A percentile compares a stretch with the other conserved stretches of the same genome.
Evolutionary conservation across 805 yeast species (phyloP).

Genomic region (Gaillardinia entomophila): DNA sequence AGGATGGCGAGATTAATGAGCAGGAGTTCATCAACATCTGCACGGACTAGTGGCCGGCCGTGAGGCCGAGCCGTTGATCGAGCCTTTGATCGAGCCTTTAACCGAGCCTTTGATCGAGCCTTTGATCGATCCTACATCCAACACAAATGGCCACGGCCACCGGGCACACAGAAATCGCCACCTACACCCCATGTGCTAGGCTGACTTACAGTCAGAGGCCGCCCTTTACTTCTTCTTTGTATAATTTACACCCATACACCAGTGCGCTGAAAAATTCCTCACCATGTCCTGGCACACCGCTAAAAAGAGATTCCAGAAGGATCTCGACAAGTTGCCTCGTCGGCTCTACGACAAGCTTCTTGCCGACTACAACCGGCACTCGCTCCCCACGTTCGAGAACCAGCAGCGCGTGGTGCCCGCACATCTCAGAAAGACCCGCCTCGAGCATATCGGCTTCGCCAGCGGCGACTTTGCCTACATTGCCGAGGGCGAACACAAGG

Average conservation of each 20-base stretch:
- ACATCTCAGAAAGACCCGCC: slow-evolving; percentile 32
- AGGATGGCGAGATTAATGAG: slow-evolving; percentile 90
- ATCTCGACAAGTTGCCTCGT: slow-evolving; percentile 26
- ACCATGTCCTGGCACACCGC: slow-evolving; percentile 29
- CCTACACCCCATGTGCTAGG: too few species aligned
- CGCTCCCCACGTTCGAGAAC: slow-evolving; percentile 31
- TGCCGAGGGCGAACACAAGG: slow-evolving; percentile 62
- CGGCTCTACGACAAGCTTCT: slow-evolving; percentile 21
- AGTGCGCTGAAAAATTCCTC: slow-evolving; percentile 1
- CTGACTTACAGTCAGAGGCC: too few species aligned
- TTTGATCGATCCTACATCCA: too few species aligned
- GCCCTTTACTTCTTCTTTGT: too few species aligned
- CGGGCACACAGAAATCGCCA: too few species aligned
- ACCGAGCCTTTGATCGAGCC: not conserved
- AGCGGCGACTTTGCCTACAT: slow-evolving; percentile 78
- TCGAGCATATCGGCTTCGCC: slow-evolving; percentile 54
- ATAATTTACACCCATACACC: too few species aligned
- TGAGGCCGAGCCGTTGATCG: not conserved
- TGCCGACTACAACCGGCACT: slow-evolving; percentile 14
- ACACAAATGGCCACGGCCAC: too few species aligned
- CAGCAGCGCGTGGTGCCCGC: slow-evolving; percentile 13
- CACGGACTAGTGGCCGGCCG: slow-evolving; percentile 42
- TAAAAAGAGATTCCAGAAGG: slow-evolving; percentile 30
- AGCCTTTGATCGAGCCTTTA: not conserved
- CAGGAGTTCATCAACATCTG: slow-evolving; percentile 88